Percentiles rank a stretch among this genome's conserved stretches.
These are phyloP conservation scores for Penicillium samsonianum DNA, from an alignment of 495 filamentous ascomycete species.

Conservation along the genomic window DNA sequence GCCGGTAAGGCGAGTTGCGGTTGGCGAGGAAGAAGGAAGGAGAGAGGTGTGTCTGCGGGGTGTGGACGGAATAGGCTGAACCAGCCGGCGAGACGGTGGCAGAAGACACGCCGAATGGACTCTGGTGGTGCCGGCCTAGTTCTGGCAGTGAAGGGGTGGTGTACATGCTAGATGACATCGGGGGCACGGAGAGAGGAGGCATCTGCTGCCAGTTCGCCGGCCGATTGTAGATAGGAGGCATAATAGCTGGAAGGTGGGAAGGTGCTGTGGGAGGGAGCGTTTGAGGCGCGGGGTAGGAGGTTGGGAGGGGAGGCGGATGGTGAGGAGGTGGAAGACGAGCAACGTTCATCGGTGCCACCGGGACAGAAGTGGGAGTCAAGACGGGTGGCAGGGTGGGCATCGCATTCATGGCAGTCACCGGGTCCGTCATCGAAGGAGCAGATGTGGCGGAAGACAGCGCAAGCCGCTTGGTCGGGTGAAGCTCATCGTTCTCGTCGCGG, in stretches of 20 bases:
- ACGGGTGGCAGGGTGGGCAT: constrained; percentile 44
- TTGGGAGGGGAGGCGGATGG: constrained; percentile 49
- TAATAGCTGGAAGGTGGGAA: constrained; percentile 55
- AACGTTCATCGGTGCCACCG: constrained; percentile 35
- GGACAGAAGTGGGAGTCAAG: constrained; percentile 38
- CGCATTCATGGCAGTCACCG: constrained; percentile 31
- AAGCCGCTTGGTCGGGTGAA: constrained; percentile 69
- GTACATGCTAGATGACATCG: constrained; percentile 39
- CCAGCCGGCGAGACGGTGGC: constrained; percentile 43
- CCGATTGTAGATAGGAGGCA: constrained; percentile 64
- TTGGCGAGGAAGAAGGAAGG: constrained; percentile 63
- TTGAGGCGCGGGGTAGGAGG: constrained; percentile 39
- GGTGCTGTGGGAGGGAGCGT: constrained; percentile 51
- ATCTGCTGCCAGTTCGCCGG: constrained; percentile 49
- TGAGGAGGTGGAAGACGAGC: constrained; percentile 61
- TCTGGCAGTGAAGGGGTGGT: constrained; percentile 56
- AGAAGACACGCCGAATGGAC: constrained; percentile 40
- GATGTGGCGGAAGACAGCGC: constrained; percentile 35
- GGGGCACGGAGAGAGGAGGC: constrained; percentile 43
- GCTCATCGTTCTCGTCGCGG: constrained; percentile 61
- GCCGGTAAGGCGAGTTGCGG: constrained; percentile 84
- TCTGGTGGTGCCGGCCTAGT: constrained; percentile 42
- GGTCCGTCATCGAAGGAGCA: constrained; percentile 35
- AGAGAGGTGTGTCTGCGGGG: constrained; percentile 58
- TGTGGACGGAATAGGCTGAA: constrained; percentile 46